Base-by-base conservation (phyloP, 1,284 basidiomycete genomes). In the Trichosporon coremiiforme region DNA sequence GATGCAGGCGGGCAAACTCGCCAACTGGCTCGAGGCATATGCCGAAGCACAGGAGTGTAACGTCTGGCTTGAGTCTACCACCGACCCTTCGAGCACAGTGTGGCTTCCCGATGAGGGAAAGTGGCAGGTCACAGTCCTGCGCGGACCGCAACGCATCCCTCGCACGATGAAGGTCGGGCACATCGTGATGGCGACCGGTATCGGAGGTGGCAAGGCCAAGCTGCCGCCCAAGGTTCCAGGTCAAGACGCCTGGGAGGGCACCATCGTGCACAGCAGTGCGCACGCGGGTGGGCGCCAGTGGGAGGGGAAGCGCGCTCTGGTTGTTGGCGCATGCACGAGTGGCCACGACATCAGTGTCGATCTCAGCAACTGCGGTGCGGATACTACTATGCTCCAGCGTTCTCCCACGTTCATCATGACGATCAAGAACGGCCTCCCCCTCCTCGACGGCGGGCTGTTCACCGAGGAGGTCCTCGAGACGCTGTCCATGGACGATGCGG, bases 1-100 rank as follows among this genome's bases (percentile, higher is more conserved):
- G 72, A 79, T 75, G 22, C 77, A 76, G 17, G 79, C 76, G 15
- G 80, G 79, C 60, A 83, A 90, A 87, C 85, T 91, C 13, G 90
- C 88, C 0, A 87, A 89, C 75, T 91, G 89, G 88, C 84, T 91
- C 7, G 89, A 91, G 78, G 83, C 82, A 33, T 91, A 90, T 78
- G 89, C 88, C 2, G 85, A 89, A 53, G 79, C 86, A 0, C 83
- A 91, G 75, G 89, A 91, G 74, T 78, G 91, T 53, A 87, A 89
- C 79, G 85, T 89, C 29, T 91, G 90, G 90, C 88, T 87, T 1
- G 86, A 87, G 7, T 85, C 88, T 0, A 85, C 79, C 2, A 83
- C 89, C 9, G 84, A 79, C 47, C 77, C 78, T 2, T 25, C 77
- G 1, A 78, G 79, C n/a, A 85, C 86, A 2, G 74, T 78, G 5